Percentiles rank a stretch among this genome's conserved stretches.
Conservation (phyloP, 805 yeast species). For the Clavispora phyllophila region DNA sequence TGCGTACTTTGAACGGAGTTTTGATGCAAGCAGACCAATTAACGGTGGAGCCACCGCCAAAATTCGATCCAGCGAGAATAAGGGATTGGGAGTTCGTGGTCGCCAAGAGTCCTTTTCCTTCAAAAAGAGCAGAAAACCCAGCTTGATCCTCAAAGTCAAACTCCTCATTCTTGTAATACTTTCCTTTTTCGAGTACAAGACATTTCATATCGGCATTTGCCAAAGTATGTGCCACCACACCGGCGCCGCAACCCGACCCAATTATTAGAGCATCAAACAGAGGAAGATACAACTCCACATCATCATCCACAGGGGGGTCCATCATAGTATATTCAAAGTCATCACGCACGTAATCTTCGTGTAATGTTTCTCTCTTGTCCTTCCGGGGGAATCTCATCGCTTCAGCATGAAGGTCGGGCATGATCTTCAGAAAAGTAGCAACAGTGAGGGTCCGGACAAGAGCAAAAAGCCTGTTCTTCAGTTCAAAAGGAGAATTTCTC, state of each 20-base stretch:
- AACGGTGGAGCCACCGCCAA: constrained; percentile 56
- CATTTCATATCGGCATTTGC: constrained; percentile 38
- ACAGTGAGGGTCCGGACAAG: constrained; percentile 23
- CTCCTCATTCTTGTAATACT: constrained; percentile 33
- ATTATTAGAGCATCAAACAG: constrained; percentile 42
- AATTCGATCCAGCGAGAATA: constrained; percentile 47
- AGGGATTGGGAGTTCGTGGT: constrained; percentile 29
- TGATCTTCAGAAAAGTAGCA: constrained; percentile 21
- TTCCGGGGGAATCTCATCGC: constrained; percentile 36
- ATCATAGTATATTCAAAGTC: constrained; percentile 26
- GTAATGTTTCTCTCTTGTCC: constrained; percentile 25
- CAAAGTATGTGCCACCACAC: constrained; percentile 46
- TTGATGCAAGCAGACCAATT: constrained; percentile 53
- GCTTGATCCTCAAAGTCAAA: constrained; percentile 32
- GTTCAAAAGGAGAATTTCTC: constrained; percentile 36
- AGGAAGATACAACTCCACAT: constrained; percentile 29
- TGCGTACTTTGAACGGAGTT: constrained; percentile 46
- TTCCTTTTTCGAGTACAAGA: constrained; percentile 49
- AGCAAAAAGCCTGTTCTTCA: constrained; percentile 31
- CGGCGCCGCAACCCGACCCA: constrained; percentile 53
- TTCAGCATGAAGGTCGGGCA: constrained; percentile 28
- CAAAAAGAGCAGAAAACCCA: constrained; percentile 35
- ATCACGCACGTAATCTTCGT: constrained; percentile 21
- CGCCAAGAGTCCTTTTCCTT: constrained; percentile 33
- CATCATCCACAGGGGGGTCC: constrained; percentile 24